Evolutionary conservation across 768 basidiomycete genomes (phyloP), one percentile per base, ranked within the genome.

Genomic region (Suillus decipiens): DNA sequence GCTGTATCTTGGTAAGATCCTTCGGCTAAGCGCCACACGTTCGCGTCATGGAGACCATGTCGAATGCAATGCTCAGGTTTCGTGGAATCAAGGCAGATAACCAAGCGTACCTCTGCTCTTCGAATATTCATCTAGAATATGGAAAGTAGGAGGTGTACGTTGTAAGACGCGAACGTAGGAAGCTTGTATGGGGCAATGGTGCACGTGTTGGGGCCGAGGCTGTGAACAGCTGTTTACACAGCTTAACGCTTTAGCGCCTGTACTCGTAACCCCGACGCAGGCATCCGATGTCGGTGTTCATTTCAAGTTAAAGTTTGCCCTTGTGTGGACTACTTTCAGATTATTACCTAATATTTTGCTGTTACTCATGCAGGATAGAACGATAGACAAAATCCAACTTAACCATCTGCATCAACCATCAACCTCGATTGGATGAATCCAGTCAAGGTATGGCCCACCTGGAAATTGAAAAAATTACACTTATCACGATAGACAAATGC

Each of bases 1-100:
- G 74, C 66, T 83, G 79, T 75, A 86, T 81, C 19, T 77, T 78
- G 42, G 82, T 64, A 61, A 85, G 71, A 70, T 85, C 84, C 34
- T 74, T 79, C 48, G 80, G 63, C 82, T 84, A 69, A 41, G 56
- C 39, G 37, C 51, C 65, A 12, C 14, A 56, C 4, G 19, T 24
- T 39, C 3, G 28, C 22, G 54, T 54, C 14, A 36, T 28, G 36
- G 56, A 3, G 28, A 41, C n/a, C 31, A 15, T 15, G 54, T 45
- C 34, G 56, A 58, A 15, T 28, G n/a, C 17, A 10, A 57, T 34
- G 31, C 12, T 59, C 48, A 61, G 51, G n/a, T 42, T 56, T 33
- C 43, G 15, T 39, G 43, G n/a, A 1, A 11, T 24, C 22, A 33
- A 39, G 28, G 14, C 34, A 45, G 45, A 19, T 34, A n/a, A 37